Conservation (phyloP, 257 asterid species). For the Przewalskia tangutica region DNA sequence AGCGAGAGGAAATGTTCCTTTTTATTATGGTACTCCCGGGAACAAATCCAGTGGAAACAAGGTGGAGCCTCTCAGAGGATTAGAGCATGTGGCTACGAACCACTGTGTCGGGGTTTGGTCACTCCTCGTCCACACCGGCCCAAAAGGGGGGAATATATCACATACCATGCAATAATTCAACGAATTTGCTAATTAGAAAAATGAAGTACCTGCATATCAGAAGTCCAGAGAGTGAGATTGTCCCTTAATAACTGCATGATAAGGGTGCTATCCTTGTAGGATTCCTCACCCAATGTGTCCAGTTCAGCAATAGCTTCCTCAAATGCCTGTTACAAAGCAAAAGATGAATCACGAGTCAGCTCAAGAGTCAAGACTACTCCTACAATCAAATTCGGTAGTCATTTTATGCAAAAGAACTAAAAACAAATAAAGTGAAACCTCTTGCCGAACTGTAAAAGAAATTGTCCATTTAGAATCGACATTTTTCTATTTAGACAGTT, state of each 20-base stretch:
- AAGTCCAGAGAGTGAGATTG: conserved; percentile 71
- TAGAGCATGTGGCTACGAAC: background rate
- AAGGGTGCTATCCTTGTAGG: conserved; percentile 64
- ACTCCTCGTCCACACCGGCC: background rate
- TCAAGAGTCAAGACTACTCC: background rate
- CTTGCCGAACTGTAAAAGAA: background rate
- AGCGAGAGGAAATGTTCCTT: background rate
- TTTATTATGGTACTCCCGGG: background rate
- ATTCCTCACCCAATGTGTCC: conserved; percentile 55
- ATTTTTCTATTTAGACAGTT: background rate
- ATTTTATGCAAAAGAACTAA: background rate
- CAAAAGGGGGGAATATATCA: background rate
- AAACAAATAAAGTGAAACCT: background rate
- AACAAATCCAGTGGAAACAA: background rate
- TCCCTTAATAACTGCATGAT: conserved; percentile 71
- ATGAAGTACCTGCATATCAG: conserved; percentile 47
- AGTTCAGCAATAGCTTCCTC: conserved; percentile 65
- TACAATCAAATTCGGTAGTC: background rate
- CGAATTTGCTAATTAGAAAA: background rate
- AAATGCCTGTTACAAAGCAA: conserved; percentile 29
- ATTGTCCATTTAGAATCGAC: background rate
- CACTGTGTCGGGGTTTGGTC: background rate
- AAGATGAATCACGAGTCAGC: background rate
- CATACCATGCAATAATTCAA: background rate
- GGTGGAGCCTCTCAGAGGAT: background rate